Base-by-base conservation (phyloP, 2,329 filamentous ascomycete genomes). In the Furcasterigmium sp. region DNA sequence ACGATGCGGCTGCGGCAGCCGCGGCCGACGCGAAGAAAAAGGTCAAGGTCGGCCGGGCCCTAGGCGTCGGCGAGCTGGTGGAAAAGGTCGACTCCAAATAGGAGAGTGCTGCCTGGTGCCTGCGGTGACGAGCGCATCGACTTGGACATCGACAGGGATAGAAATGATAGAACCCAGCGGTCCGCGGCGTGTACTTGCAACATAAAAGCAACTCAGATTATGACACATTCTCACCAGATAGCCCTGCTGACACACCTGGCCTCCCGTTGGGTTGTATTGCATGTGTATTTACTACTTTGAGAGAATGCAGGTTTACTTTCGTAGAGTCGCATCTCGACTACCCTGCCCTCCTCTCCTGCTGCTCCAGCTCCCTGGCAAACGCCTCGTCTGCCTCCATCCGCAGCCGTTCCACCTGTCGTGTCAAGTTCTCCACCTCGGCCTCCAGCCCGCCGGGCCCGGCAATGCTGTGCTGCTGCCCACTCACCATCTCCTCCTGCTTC, bases 21-120 rank as follows among this genome's bases (percentile, higher is more conserved):
- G 54, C 36, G 18, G 44, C 37, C 19, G 56, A 79, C 55, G 82
- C 79, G 61, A 87, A 85, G 80, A 75, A 85, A 51, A 91, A 88
- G 69, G 87, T 94, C 47, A 91, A 89, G 68, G 85, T 96, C 40
- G 91, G 91, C 14, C 73, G 89, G 55, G 77, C 74, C 1, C 61
- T 94, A 39, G 91, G 91, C 2, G 90, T 95, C 1, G 86, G 83
- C 3, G 84, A 85, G 52, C 64, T 90, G 57, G 83, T 90, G 18
- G 85, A 90, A 70, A 81, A 79, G 68, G 78, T 79, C 49, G 83
- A 85, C 65, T 39, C 38, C 4, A 40, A 40, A 17, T 40, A 32
- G 25, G 17, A 8, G 29, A n/a, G n/a, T n/a, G n/a, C n/a, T n/a
- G n/a, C n/a, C n/a, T n/a, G n/a, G n/a, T n/a, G n/a, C n/a, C n/a